Conservation (phyloP, 2,329 filamentous ascomycete species). For the Fusarium pilosicola region DNA sequence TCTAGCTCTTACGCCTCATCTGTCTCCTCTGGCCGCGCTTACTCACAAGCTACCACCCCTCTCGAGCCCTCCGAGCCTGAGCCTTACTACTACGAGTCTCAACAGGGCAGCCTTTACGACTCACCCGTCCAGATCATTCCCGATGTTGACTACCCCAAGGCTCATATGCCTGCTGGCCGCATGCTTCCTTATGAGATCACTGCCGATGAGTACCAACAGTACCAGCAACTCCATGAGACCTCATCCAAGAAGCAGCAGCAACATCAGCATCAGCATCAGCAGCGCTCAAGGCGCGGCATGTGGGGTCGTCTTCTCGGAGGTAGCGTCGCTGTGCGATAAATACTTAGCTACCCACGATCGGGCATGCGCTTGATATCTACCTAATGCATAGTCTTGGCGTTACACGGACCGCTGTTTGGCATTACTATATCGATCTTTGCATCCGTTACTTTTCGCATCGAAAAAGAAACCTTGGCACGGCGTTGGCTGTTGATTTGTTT, state of each 20-base stretch:
- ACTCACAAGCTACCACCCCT: slow-evolving; percentile 64
- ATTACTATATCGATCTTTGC: slow-evolving; percentile 29
- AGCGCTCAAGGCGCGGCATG: slow-evolving; percentile 57
- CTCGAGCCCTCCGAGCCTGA: slow-evolving; percentile 55
- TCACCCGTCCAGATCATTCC: slow-evolving; percentile 60
- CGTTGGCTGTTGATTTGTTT: slow-evolving; percentile 15
- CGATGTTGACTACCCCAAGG: slow-evolving; percentile 53
- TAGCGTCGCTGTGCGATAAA: slow-evolving; percentile 54
- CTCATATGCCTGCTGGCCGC: slow-evolving; percentile 44
- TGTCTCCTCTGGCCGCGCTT: slow-evolving; percentile 58
- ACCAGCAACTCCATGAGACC: slow-evolving; percentile 57
- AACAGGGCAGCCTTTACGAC: slow-evolving; percentile 57
- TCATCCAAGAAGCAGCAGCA: slow-evolving; percentile 59
- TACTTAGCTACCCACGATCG: background rate
- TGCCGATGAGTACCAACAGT: slow-evolving; percentile 58
- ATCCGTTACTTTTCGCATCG: slow-evolving; percentile 23
- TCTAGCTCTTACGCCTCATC: slow-evolving; percentile 62
- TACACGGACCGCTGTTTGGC: slow-evolving; percentile 37
- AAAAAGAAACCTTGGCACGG: slow-evolving; percentile 39
- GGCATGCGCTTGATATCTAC: slow-evolving; percentile 17
- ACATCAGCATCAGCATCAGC: slow-evolving; percentile 54
- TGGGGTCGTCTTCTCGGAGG: slow-evolving; percentile 64
- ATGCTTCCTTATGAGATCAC: slow-evolving; percentile 67
- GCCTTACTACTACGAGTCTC: slow-evolving; percentile 54
- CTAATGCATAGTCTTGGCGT: slow-evolving; percentile 37